Conservation (phyloP, 768 basidiomycete genomes). For the Russula ochroleuca region DNA sequence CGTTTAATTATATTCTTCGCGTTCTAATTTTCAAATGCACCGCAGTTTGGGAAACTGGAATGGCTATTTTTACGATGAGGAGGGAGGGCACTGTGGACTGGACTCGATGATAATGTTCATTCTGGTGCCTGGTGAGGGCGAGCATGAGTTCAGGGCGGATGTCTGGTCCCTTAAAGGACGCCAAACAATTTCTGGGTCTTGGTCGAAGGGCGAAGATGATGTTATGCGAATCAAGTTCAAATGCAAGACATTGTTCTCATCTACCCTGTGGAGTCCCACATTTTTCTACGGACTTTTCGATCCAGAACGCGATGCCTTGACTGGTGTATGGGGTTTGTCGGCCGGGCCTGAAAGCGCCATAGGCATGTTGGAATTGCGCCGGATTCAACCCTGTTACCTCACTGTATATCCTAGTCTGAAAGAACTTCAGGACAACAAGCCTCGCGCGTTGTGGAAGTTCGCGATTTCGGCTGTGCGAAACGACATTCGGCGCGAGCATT, state of each 20-base stretch:
- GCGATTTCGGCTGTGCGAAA: conserved; percentile 31
- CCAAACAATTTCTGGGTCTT: conserved; percentile 25
- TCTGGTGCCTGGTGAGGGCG: conserved; percentile 10
- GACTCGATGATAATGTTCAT: conserved; percentile 20
- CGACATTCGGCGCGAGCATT: conserved; percentile 29
- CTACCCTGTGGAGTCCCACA: not conserved
- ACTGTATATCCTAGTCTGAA: conserved; percentile 30
- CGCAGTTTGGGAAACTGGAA: conserved; percentile 22
- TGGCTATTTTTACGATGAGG: conserved; percentile 14
- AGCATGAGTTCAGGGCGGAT: conserved; percentile 12
- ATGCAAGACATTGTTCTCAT: conserved; percentile 17
- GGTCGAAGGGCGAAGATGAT: conserved; percentile 22
- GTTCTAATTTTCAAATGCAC: not conserved
- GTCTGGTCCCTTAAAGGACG: conserved; percentile 20
- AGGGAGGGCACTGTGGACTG: not conserved
- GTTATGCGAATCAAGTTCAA: conserved; percentile 19
- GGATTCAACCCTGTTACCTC: conserved; percentile 28
- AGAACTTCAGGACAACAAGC: conserved; percentile 28
- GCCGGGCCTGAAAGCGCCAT: not conserved
- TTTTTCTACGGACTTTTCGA: conserved; percentile 14
- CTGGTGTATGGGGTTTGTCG: conserved; percentile 1
- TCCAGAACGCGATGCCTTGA: conserved; percentile 11
- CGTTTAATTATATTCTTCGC: not conserved
- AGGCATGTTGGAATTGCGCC: conserved; percentile 30
- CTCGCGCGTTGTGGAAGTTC: conserved; percentile 34